Conservation (phyloP, 345 rosid genomes). For the Linum usitatissimum region DNA sequence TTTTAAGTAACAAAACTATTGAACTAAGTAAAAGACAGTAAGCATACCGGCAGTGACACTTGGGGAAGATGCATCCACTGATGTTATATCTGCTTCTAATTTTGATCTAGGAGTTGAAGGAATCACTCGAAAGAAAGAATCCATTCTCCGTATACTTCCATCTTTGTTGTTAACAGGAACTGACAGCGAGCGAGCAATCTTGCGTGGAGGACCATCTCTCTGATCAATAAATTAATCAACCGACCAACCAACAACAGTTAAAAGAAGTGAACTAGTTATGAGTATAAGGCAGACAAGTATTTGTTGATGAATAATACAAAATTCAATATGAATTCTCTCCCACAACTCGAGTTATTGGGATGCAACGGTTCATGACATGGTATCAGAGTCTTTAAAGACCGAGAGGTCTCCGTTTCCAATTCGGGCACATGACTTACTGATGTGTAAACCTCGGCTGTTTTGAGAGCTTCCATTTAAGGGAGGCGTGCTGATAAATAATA, state of each 20-base stretch:
- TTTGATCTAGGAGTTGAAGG: conserved; percentile 26
- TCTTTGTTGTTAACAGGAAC: conserved; percentile 39
- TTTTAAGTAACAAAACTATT: background rate
- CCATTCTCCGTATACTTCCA: conserved; percentile 32
- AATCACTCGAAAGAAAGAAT: conserved; percentile 43
- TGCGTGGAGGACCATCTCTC: conserved; percentile 27
- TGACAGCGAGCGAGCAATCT: conserved; percentile 38
- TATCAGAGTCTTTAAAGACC: no score
- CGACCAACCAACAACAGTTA: background rate
- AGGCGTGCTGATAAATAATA: no score
- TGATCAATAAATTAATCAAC: conserved; percentile 10
- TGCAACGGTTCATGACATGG: no score
- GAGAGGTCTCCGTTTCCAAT: no score
- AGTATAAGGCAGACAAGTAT: background rate
- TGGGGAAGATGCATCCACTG: conserved; percentile 13
- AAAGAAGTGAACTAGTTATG: background rate
- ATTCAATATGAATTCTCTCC: background rate
- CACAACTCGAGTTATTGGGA: no score
- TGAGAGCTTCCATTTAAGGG: no score
- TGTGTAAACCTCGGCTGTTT: no score
- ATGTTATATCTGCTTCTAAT: background rate
- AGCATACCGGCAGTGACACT: conserved; percentile 10
- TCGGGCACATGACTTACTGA: no score
- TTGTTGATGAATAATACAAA: background rate
- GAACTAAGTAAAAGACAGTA: background rate